Conservation (phyloP, 177 flowering plant genomes). For the Telopea speciosissima region DNA sequence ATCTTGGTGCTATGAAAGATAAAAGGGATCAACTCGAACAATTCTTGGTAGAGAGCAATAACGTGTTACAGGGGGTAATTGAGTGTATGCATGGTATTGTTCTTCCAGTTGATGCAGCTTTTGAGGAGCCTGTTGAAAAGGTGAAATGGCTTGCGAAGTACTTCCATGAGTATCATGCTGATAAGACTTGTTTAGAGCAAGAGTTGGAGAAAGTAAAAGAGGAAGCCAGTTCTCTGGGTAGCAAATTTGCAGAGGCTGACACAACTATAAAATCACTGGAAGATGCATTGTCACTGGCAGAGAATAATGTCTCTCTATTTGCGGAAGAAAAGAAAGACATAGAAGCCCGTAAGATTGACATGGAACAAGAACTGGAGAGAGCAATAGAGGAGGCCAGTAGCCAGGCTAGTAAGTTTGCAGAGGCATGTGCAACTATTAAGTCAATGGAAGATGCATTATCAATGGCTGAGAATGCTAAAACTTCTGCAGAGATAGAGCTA, state of each 20-base stretch:
- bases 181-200: slow-evolving; percentile 32
- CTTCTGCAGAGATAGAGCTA: slow-evolving; percentile 42
- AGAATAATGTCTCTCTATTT: slow-evolving; percentile 32
- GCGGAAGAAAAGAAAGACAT: slow-evolving; percentile 52
- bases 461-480: slow-evolving; percentile 45
- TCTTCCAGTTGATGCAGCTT: slow-evolving; percentile 38
- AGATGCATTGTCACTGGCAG: slow-evolving; percentile 44
- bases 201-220: slow-evolving; percentile 50
- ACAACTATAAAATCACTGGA: slow-evolving; percentile 41
- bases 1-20: slow-evolving; percentile 41
- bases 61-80: slow-evolving; percentile 43
- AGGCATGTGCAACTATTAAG: slow-evolving; percentile 32
- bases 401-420: slow-evolving; percentile 30
- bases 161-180: slow-evolving; percentile 38
- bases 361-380: slow-evolving; percentile 48
- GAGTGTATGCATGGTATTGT: slow-evolving; percentile 46
- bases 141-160: slow-evolving; percentile 48
- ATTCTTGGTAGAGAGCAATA: slow-evolving; percentile 57
- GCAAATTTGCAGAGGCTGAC: slow-evolving; percentile 45
- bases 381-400: slow-evolving; percentile 34
- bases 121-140: slow-evolving; percentile 63
- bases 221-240: slow-evolving; percentile 36
- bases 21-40: slow-evolving; percentile 58
- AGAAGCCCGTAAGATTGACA: slow-evolving; percentile 30
- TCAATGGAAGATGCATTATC: slow-evolving; percentile 48